A percentile compares a stretch with the other conserved stretches of the same genome.
phyloP scores from a whole-genome alignment of 1,139 yeast genomes.

The Debaryomyces psychrophilus region DNA sequence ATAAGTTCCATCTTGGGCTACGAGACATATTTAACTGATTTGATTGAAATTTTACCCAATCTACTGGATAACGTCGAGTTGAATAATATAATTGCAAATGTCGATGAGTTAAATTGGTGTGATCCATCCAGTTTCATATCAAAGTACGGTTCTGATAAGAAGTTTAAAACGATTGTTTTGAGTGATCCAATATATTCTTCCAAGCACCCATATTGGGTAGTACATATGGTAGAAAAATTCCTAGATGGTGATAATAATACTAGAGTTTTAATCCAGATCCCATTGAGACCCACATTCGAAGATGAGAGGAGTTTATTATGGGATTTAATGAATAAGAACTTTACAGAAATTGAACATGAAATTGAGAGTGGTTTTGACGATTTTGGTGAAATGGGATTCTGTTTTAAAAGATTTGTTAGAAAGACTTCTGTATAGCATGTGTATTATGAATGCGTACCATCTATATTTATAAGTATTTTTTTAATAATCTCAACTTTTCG shows the following conservation, averaged over 20 bases:
- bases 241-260: conserved; percentile 41
- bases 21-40: conserved; percentile 68
- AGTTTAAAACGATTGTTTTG: conserved; percentile 62
- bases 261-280: conserved; percentile 69
- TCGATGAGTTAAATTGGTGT: conserved; percentile 77
- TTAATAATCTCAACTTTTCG: conserved; percentile 66
- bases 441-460: neutral
- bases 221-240: conserved; percentile 53
- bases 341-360: conserved; percentile 26
- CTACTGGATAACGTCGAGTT: conserved; percentile 56
- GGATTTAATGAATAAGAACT: conserved; percentile 45
- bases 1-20: conserved; percentile 55
- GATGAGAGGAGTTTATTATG: conserved; percentile 65
- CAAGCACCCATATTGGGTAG: conserved; percentile 76
- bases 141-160: conserved; percentile 19
- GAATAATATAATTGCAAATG: conserved; percentile 46
- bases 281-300: conserved; percentile 69
- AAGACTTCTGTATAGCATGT: conserved; percentile 9
- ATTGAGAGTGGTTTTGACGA: conserved; percentile 77
- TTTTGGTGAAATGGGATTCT: conserved; percentile 72
- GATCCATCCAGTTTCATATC: conserved; percentile 47
- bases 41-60: conserved; percentile 76
- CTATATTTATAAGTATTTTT: conserved; percentile 52
- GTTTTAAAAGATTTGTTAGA: conserved; percentile 48
- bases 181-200: conserved; percentile 91